Percentiles rank a stretch among this genome's conserved stretches.
Conservation (phyloP, 2,329 filamentous ascomycete genomes). For the Chaetomiaceae sp. region DNA sequence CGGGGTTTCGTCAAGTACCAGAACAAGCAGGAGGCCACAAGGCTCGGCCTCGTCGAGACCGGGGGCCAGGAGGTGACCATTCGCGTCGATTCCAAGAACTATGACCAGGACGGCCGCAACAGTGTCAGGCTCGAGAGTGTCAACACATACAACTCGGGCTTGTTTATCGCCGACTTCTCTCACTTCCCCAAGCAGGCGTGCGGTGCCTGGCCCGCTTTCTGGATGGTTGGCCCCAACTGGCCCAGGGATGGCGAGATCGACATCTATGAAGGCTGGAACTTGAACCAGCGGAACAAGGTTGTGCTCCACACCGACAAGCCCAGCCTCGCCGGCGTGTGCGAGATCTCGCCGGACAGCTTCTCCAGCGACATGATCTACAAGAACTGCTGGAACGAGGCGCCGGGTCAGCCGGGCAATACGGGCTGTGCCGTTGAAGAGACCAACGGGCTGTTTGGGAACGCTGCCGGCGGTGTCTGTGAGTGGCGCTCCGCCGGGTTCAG, state of each 20-base stretch:
- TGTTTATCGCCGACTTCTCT: conserved; percentile 64
- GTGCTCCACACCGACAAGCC: conserved; percentile 51
- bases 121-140: conserved; percentile 65
- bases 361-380: conserved; percentile 31
- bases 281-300: conserved; percentile 49
- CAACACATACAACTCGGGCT: conserved; percentile 57
- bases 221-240: conserved; percentile 53
- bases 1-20: conserved; percentile 59
- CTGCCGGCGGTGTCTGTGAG: conserved; percentile 39
- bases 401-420: conserved; percentile 34
- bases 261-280: conserved; percentile 64
- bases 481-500: conserved; percentile 3
- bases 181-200: conserved; percentile 65
- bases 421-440: conserved; percentile 41
- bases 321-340: conserved; percentile 34
- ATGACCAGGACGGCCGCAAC: conserved; percentile 33
- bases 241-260: conserved; percentile 61
- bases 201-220: conserved; percentile 69
- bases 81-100: conserved; percentile 35
- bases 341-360: conserved; percentile 31
- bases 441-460: conserved; percentile 37
- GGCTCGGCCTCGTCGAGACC: conserved; percentile 34
- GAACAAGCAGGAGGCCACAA: conserved; percentile 32
- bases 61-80: conserved; percentile 36
- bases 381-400: conserved; percentile 40